A percentile compares a stretch with the other conserved stretches of the same genome.
Evolutionary conservation across 305 asterid genomes (phyloP).

Genomic region (Rubia peregrina): DNA sequence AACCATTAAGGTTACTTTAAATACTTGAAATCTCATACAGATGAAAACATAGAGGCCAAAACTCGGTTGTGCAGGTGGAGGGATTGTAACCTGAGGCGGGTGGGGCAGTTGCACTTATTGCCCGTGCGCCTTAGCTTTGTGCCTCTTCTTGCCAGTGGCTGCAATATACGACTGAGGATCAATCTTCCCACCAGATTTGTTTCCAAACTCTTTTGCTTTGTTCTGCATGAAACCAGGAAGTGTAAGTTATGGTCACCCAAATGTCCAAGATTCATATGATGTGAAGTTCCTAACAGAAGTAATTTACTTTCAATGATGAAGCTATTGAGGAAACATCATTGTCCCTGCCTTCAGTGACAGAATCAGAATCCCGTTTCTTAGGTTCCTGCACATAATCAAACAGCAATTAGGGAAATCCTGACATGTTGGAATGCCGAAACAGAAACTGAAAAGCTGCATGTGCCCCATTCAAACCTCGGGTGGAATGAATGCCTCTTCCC

Average conservation of each 20-base stretch:
- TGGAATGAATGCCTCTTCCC: slow-evolving; percentile 78
- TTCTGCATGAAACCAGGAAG: slow-evolving; percentile 35
- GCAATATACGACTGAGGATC: slow-evolving; percentile 57
- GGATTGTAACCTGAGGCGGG: background rate
- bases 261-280: background rate
- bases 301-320: slow-evolving; percentile 59
- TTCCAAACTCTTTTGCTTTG: slow-evolving; percentile 60
- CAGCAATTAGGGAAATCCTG: background rate
- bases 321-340: slow-evolving; percentile 50
- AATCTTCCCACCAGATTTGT: slow-evolving; percentile 51
- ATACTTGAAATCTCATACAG: background rate
- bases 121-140: background rate
- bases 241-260: background rate
- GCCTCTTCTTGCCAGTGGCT: slow-evolving; percentile 22
- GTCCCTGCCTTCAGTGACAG: slow-evolving; percentile 23
- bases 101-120: background rate
- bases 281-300: background rate
- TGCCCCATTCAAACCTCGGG: slow-evolving; percentile 54
- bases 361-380: slow-evolving; percentile 20
- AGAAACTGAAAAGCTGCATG: slow-evolving; percentile 1
- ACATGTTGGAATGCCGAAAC: slow-evolving; percentile 1
- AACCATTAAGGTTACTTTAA: background rate
- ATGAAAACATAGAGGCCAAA: background rate
- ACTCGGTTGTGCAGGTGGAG: background rate
- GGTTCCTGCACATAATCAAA: slow-evolving; percentile 45